A percentile compares a stretch with the other conserved stretches of the same genome.
Conservation (phyloP, 306 rosid genomes). For the Sicyos edulis region DNA sequence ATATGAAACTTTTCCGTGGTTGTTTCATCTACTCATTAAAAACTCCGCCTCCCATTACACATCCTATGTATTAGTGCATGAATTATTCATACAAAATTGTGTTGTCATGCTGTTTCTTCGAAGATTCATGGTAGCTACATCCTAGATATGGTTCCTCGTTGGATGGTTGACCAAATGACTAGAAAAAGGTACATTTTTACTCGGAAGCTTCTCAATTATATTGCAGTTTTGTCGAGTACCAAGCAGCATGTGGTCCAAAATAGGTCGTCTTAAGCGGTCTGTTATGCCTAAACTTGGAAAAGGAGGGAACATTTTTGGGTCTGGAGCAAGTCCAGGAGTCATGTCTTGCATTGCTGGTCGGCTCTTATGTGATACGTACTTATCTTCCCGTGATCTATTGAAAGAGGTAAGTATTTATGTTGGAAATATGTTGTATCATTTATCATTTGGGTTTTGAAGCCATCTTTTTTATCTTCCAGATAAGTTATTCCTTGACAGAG, state of each 20-base stretch:
- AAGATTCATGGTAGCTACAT: constrained; percentile 8
- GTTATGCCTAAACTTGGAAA: constrained; percentile 77
- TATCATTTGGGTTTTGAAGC: not conserved
- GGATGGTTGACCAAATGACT: not conserved
- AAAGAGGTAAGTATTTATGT: constrained; percentile 62
- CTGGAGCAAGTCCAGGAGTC: constrained; percentile 87
- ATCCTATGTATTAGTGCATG: not conserved
- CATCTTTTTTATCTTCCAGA: constrained; percentile 48
- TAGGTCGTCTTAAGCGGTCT: constrained; percentile 86
- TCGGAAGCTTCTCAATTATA: not conserved
- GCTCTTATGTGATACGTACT: constrained; percentile 85
- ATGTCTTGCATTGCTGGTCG: constrained; percentile 93
- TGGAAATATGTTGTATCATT: constrained; percentile 16
- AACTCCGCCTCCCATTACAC: not conserved
- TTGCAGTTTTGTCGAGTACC: constrained; percentile 71
- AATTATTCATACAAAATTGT: not conserved
- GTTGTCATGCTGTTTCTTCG: not conserved
- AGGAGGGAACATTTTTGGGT: constrained; percentile 59
- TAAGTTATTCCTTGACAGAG: constrained; percentile 81
- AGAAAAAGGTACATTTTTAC: not conserved
- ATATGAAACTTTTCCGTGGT: too few relatives aligned
- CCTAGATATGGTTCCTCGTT: constrained; percentile 7
- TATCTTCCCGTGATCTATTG: constrained; percentile 83
- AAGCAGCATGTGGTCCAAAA: constrained; percentile 83
- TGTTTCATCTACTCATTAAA: not conserved